phyloP scores from a whole-genome alignment of 805 yeast species.

The Saccharomycopsis fermentans region DNA sequence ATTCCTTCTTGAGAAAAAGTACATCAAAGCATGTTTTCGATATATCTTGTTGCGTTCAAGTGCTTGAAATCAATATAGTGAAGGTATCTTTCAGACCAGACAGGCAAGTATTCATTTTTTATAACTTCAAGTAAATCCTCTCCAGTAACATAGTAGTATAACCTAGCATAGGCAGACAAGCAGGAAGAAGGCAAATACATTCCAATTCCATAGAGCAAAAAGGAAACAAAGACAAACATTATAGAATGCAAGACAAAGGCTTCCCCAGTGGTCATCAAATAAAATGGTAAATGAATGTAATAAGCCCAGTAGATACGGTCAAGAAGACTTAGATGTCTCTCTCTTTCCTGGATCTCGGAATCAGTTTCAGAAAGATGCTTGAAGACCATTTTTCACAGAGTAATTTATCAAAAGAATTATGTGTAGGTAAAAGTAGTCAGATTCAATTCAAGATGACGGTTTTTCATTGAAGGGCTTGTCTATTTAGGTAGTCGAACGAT shows the following conservation, averaged over 20 bases:
- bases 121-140: conserved; percentile 21
- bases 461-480: too few species aligned
- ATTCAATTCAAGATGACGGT: too few species aligned
- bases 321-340: conserved; percentile 18
- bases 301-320: conserved; percentile 34
- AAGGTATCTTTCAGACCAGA: conserved; percentile 11
- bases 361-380: conserved; percentile 1
- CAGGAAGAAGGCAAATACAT: conserved; percentile 24
- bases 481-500: not conserved
- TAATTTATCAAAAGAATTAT: too few species aligned
- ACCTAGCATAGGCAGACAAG: conserved; percentile 22
- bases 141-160: conserved; percentile 27
- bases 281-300: conserved; percentile 35
- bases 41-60: conserved; percentile 14
- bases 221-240: conserved; percentile 28
- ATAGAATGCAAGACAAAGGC: conserved; percentile 31
- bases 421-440: too few species aligned
- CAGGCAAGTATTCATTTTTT: conserved; percentile 9
- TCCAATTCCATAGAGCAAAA: conserved; percentile 31
- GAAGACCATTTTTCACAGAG: not conserved
- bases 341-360: conserved; percentile 20
- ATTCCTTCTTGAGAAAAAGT: not conserved
- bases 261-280: conserved; percentile 33
- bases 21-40: conserved; percentile 10
- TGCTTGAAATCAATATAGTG: conserved; percentile 11